Conservation (phyloP, 179 eudicot species). For the Vitellaria paradoxa region DNA sequence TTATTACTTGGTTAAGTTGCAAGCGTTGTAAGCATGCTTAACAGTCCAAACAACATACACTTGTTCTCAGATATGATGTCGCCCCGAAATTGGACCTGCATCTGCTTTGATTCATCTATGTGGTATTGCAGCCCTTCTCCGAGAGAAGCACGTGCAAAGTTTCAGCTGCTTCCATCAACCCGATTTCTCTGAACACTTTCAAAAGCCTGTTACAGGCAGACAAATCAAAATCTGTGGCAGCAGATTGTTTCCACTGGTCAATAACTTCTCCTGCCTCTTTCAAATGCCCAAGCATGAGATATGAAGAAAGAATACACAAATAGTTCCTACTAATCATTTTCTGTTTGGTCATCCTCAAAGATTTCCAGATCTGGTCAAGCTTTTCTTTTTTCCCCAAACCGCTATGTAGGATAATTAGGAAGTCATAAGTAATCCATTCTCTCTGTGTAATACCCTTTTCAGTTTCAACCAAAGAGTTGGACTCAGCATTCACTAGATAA, state of each 20-base stretch:
- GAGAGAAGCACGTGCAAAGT: conserved; percentile 39
- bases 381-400: conserved; percentile 74
- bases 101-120: conserved; percentile 14
- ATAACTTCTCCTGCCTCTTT: conserved; percentile 66
- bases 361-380: conserved; percentile 80
- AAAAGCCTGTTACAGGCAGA: conserved; percentile 49
- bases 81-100: background rate
- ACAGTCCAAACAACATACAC: background rate
- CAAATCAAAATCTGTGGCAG: conserved; percentile 46
- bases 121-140: conserved; percentile 29
- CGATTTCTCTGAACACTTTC: conserved; percentile 59
- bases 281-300: conserved; percentile 73
- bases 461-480: conserved; percentile 46
- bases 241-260: conserved; percentile 73
- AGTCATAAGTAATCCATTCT: conserved; percentile 84
- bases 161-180: conserved; percentile 54
- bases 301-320: conserved; percentile 63
- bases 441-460: conserved; percentile 62
- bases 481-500: conserved; percentile 44
- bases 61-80: background rate
- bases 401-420: conserved; percentile 66
- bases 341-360: conserved; percentile 73
- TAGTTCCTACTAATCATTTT: conserved; percentile 83
- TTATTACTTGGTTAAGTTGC: background rate
- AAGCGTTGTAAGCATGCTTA: background rate